These are phyloP conservation scores for Achaetomiella virescens DNA, from an alignment of 495 filamentous ascomycete genomes.

Conservation along the genomic window DNA sequence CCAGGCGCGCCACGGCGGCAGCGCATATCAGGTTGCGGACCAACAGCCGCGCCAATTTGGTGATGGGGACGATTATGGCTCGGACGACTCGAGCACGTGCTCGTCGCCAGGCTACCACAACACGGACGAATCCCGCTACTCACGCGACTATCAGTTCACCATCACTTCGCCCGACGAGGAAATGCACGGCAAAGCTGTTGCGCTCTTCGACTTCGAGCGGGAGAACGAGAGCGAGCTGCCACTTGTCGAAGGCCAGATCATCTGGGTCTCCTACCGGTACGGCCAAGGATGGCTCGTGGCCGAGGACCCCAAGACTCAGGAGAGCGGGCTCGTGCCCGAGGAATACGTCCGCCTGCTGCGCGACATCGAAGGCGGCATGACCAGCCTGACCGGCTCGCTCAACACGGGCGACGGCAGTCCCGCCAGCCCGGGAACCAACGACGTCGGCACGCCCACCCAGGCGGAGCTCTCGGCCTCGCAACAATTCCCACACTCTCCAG, in stretches of 20 bases:
- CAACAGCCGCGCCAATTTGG: conserved; percentile 52
- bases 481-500: conserved; percentile 37
- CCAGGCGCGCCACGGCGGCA: conserved; percentile 50
- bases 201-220: conserved; percentile 86
- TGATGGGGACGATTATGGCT: conserved; percentile 49
- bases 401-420: conserved; percentile 25
- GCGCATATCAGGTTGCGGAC: conserved; percentile 36
- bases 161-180: conserved; percentile 95
- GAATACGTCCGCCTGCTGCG: conserved; percentile 91
- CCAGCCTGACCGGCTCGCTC: conserved; percentile 44
- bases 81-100: conserved; percentile 52
- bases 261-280: conserved; percentile 92
- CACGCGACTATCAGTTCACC: conserved; percentile 86
- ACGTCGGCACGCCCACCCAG: conserved; percentile 52
- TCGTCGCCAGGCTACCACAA: conserved; percentile 45
- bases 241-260: conserved; percentile 87
- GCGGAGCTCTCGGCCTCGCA: conserved; percentile 35
- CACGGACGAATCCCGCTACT: conserved; percentile 63
- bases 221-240: conserved; percentile 97
- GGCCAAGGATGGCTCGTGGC: conserved; percentile 97
- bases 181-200: conserved; percentile 95
- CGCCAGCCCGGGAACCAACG: conserved; percentile 37
- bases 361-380: conserved; percentile 72
- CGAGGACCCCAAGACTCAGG: conserved; percentile 84
- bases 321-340: conserved; percentile 85